These are phyloP conservation scores for Citrus inodora DNA, from an alignment of 345 rosid species.

Conservation along the genomic window DNA sequence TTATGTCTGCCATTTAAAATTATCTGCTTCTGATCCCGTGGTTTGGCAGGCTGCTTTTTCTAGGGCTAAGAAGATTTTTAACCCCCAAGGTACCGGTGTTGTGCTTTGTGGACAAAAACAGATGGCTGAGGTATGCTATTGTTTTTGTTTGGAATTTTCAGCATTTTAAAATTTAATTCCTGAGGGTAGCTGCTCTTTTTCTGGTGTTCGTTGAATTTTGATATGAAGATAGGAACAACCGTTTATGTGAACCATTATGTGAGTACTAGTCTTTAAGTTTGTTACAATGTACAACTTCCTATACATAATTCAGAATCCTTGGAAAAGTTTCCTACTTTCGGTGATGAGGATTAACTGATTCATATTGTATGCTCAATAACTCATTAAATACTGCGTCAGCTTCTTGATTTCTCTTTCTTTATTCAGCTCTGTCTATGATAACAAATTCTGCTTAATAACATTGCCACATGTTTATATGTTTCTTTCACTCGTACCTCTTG, in stretches of 20 bases:
- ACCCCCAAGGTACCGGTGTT: slow-evolving; percentile 62
- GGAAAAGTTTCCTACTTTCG: too few relatives aligned
- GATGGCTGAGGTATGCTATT: slow-evolving; percentile 80
- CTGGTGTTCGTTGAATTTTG: not conserved
- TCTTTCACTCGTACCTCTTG: not conserved
- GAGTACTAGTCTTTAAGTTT: not conserved
- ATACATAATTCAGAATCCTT: not conserved
- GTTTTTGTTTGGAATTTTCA: not conserved
- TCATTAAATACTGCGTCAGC: not conserved
- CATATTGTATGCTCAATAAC: not conserved
- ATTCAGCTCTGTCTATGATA: not conserved
- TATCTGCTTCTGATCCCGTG: not conserved
- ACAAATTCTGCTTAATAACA: not conserved
- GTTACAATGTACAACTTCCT: not conserved
- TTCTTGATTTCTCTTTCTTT: not conserved
- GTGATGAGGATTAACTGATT: too few relatives aligned
- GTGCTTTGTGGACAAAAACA: slow-evolving; percentile 93
- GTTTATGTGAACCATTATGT: not conserved
- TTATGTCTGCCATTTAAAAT: not conserved
- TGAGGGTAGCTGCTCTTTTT: not conserved
- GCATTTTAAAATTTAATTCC: not conserved
- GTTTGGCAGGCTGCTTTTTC: slow-evolving; percentile 77
- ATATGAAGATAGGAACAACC: not conserved
- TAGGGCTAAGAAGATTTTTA: slow-evolving; percentile 54
- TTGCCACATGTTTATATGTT: not conserved